Conservation (phyloP, 345 rosid genomes). For the Pistacia atlantica region DNA sequence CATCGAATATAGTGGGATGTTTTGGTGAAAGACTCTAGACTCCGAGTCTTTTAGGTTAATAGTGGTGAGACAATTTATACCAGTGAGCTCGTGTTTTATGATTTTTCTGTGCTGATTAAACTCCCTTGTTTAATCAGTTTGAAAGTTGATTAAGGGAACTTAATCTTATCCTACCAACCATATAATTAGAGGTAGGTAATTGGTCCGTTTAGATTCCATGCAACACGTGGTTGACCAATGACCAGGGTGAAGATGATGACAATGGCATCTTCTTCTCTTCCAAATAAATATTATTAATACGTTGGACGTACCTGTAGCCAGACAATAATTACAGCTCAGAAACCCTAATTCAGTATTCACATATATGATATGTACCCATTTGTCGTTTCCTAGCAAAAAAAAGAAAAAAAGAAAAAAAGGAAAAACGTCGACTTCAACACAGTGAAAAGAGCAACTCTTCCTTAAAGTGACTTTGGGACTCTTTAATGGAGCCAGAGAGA, state of each 20-base stretch:
- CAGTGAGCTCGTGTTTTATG: not conserved
- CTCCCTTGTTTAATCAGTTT: not conserved
- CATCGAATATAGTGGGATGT: too few relatives aligned
- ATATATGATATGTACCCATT: not conserved
- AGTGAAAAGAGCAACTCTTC: not conserved
- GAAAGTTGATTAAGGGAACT: not conserved
- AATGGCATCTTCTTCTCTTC: not conserved
- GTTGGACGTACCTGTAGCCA: not conserved
- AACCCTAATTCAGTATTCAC: not conserved
- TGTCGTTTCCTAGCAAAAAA: too few relatives aligned
- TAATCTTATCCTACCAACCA: not conserved
- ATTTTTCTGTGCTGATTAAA: not conserved
- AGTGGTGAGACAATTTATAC: too few relatives aligned
- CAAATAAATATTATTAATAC: not conserved
- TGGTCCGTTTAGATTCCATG: conserved; percentile 13
- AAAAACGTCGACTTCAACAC: not conserved
- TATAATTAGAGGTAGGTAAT: too few relatives aligned
- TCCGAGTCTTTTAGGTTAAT: too few relatives aligned
- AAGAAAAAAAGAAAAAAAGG: not conserved
- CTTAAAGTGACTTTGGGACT: not conserved
- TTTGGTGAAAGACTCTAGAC: too few relatives aligned
- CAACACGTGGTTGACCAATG: conserved; percentile 29
- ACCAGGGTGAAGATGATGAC: conserved; percentile 1
- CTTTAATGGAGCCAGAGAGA: not conserved
- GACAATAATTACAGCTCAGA: not conserved